Evolutionary conservation across 805 yeast species (phyloP), one percentile per base, ranked within the genome.

Genomic region (Cyberlindnera suaveolens): DNA sequence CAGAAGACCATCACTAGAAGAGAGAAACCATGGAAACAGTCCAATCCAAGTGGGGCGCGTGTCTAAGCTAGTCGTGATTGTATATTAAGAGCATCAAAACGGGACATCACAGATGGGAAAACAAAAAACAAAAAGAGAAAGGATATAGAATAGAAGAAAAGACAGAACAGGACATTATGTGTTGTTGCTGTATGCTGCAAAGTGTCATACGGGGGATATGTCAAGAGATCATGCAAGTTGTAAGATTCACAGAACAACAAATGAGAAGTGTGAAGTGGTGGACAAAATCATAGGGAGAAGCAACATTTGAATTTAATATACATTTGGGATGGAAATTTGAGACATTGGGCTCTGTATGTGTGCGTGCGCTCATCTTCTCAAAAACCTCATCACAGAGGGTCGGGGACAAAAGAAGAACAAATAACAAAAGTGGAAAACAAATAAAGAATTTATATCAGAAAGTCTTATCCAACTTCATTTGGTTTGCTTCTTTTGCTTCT

Each of bases 401-500:
- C n/a, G 18, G 31, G 18, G 15, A 26, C n/a, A 17, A 36, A 26
- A 36, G 20, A 10, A 23, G 27, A 23, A n/a, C 14, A 14, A 36
- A 18, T 14, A 20, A 23, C 26, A 17, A 20, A 30, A 8, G 31
- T 36, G 18, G 17, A n/a, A 23, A 36, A 26, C 38, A 36, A 15
- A 23, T 35, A 20, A 10, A 20, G 20, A 11, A 35, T 14, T 16
- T 14, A 35, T 19, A 19, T 18, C 15, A 35, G 6, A 35, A 36
- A 23, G 26, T 11, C 17, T 10, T 13, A 15, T n/a, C 38, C 23
- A 36, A 36, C 17, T 17, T 36, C 29, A 40, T 35, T 38, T 62
- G 65, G 73, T 60, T 74, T 75, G 31, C 62, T 75, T 73, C 60
- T 74, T 75, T 49, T 70, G 74, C 56, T 77, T 77, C 56, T 80